phyloP scores from a whole-genome alignment of 805 yeast genomes.

The Zygosaccharomyces pseudorouxii region DNA sequence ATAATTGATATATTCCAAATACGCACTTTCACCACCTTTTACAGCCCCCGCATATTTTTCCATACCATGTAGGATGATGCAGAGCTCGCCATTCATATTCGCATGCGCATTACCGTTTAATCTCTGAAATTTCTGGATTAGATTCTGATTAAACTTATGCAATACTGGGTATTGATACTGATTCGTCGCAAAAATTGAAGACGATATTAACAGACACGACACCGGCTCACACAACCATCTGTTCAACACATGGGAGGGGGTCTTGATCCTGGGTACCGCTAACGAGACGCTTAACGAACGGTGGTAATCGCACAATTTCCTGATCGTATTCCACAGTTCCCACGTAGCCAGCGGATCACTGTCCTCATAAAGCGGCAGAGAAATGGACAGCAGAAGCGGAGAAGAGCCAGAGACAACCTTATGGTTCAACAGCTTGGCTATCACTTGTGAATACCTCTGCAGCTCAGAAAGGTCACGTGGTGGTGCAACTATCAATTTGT shows the following conservation, averaged over 20 bases:
- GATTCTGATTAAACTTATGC: conserved; percentile 51
- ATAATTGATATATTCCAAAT: conserved; percentile 43
- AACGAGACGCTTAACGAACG: conserved; percentile 61
- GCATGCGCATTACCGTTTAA: conserved; percentile 38
- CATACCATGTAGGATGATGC: conserved; percentile 51
- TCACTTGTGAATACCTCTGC: conserved; percentile 45
- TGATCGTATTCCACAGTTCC: conserved; percentile 69
- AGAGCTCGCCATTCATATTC: conserved; percentile 24
- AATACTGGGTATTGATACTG: conserved; percentile 62
- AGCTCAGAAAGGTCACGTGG: conserved; percentile 54
- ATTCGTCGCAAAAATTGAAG: conserved; percentile 53
- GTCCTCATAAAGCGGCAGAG: conserved; percentile 49
- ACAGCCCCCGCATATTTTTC: conserved; percentile 38
- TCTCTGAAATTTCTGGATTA: conserved; percentile 40
- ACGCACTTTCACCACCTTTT: conserved; percentile 38
- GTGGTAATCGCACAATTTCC: conserved; percentile 52
- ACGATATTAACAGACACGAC: conserved; percentile 50
- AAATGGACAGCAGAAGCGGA: conserved; percentile 40
- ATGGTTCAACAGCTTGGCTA: conserved; percentile 29
- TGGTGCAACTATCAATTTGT: conserved; percentile 55
- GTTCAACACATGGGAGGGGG: conserved; percentile 46
- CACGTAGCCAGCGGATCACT: conserved; percentile 55
- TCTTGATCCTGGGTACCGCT: conserved; percentile 61
- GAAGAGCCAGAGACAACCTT: conserved; percentile 30
- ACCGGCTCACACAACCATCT: conserved; percentile 72